Evolutionary conservation across 2,329 filamentous ascomycete species (phyloP).

Genomic region (Colletotrichum sp.): DNA sequence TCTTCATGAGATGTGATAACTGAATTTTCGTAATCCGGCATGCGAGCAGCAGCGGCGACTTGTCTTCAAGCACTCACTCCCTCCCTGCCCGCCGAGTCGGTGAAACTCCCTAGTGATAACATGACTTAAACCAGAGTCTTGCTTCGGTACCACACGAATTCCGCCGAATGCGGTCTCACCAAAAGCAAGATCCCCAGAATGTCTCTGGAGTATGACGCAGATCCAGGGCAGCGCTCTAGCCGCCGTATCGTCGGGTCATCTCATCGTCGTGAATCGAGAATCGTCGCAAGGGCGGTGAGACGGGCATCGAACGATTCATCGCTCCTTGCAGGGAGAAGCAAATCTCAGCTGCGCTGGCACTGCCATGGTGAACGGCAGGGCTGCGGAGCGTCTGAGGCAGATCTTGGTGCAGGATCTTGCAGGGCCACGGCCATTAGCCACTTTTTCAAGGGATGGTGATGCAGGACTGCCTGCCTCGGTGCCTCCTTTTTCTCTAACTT

Average conservation of each 20-base stretch:
- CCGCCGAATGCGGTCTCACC: background rate
- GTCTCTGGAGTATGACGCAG: background rate
- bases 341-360: background rate
- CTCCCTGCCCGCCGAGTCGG: background rate
- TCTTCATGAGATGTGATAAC: background rate
- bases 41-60: background rate
- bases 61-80: background rate
- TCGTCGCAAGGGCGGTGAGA: background rate
- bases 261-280: background rate
- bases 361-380: background rate
- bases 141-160: background rate
- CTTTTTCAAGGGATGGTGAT: background rate
- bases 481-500: background rate
- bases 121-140: background rate
- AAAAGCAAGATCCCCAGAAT: background rate
- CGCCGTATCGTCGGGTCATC: background rate
- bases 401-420: conserved; percentile 18
- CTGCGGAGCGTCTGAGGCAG: background rate
- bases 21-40: background rate
- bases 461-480: background rate
- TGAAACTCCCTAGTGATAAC: background rate
- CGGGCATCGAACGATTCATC: background rate
- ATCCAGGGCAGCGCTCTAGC: background rate
- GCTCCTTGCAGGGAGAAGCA: conserved; percentile 1
- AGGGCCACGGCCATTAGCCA: background rate